Percentiles rank a stretch among this genome's conserved stretches.
Conservation (phyloP, 257 asterid species). For the Jasminum sambac region DNA sequence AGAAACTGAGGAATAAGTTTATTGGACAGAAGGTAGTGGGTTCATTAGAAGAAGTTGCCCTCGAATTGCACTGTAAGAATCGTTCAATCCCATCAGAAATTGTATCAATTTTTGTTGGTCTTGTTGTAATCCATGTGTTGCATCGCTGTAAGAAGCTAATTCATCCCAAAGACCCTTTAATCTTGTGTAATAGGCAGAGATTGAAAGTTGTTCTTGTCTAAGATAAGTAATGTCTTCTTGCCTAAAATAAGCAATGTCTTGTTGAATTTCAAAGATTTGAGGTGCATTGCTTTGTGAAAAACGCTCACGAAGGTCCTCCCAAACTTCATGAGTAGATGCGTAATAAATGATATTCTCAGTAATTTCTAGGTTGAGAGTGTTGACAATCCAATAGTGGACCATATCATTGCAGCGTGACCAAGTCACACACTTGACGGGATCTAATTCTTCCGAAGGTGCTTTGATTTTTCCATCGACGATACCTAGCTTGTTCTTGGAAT, state of each 20-base stretch:
- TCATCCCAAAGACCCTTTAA: background rate
- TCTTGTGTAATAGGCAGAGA: background rate
- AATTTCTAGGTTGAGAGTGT: background rate
- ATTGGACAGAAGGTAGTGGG: background rate
- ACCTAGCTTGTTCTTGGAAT: background rate
- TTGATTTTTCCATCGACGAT: background rate
- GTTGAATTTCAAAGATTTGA: background rate
- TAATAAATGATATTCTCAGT: background rate
- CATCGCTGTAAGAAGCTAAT: too few species aligned
- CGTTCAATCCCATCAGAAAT: conserved; percentile 6
- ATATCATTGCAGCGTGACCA: conserved; percentile 2
- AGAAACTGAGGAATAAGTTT: background rate
- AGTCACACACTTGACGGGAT: background rate
- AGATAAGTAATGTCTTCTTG: background rate
- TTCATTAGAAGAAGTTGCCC: conserved; percentile 3
- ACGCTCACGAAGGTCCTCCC: background rate
- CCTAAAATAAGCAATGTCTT: background rate
- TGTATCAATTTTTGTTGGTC: background rate
- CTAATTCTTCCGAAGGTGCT: background rate
- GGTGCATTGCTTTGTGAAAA: conserved; percentile 12
- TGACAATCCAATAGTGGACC: background rate
- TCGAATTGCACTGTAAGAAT: background rate
- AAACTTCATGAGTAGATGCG: background rate
- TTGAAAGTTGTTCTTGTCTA: too few species aligned
- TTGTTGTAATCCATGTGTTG: too few species aligned